Evolutionary conservation across 2,329 filamentous ascomycete genomes (phyloP).

Genomic region (Aspergillus sergii): DNA sequence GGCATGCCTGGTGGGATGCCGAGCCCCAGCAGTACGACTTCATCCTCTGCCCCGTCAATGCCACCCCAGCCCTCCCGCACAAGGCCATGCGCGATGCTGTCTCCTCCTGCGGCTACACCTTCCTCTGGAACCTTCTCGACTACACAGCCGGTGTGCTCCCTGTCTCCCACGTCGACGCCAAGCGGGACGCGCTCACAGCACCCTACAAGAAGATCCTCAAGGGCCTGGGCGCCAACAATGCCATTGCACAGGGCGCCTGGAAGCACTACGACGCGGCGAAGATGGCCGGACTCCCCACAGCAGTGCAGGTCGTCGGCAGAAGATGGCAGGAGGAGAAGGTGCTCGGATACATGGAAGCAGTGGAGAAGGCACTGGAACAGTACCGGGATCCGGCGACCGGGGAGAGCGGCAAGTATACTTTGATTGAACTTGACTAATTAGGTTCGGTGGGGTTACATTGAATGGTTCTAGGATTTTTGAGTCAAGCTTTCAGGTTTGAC

Average conservation of each 20-base stretch:
- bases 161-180: slow-evolving; percentile 76
- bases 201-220: slow-evolving; percentile 43
- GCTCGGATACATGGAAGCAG: slow-evolving; percentile 73
- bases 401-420: slow-evolving; percentile 36
- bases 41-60: slow-evolving; percentile 81
- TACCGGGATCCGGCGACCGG: slow-evolving; percentile 36
- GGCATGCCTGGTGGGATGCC: slow-evolving; percentile 84
- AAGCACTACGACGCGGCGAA: slow-evolving; percentile 78
- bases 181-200: slow-evolving; percentile 67
- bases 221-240: slow-evolving; percentile 62
- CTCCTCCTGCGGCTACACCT: slow-evolving; percentile 88
- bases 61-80: slow-evolving; percentile 85
- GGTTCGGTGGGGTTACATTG: not conserved
- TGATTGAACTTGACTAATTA: slow-evolving; percentile 41
- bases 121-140: slow-evolving; percentile 90
- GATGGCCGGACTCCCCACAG: slow-evolving; percentile 88
- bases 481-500: not conserved
- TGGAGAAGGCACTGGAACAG: slow-evolving; percentile 72
- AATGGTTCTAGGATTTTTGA: not conserved
- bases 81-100: slow-evolving; percentile 83
- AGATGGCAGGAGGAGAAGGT: slow-evolving; percentile 88
- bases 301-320: slow-evolving; percentile 78
- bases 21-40: slow-evolving; percentile 73
- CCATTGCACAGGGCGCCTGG: slow-evolving; percentile 79
- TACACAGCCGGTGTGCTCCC: slow-evolving; percentile 83